Evolutionary conservation across 371 early-diverging fungal species (phyloP), one percentile per base, ranked within the genome.

Genomic region (Mortierella sp.): DNA sequence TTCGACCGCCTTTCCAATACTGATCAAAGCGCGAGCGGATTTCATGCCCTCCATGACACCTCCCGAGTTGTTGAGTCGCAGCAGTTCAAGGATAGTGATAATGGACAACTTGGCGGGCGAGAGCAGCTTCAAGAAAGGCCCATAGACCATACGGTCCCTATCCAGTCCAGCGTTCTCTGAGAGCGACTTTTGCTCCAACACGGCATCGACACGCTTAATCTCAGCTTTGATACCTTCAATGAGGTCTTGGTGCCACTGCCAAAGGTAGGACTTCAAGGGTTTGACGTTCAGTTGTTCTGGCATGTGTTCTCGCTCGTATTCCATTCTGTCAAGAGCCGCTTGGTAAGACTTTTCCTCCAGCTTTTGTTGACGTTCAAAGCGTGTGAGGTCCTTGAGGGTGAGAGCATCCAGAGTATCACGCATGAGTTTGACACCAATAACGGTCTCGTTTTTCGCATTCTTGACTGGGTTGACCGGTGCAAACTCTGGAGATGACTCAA

Each of bases 261-360:
- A 87, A 73, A 94, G 87, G 23, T 89, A 79, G 26, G 73, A 80
- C 68, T 82, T 86, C 24, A 88, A 78, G 3, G 87, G 86, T 18
- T 55, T 66, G 42, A 83, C 78, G 54, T 85, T 89, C 58, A 84
- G 70, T 18, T 79, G 87, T 9, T 85, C 86, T 5, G 81, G 64
- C 50, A 83, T 81, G 16, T 78, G 81, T 50, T 84, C 81, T 38
- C 84, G 73, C 21, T 85, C 82, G 16, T 90, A 82, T n/a, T 90
- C 84, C 65, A 94, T 79, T 50, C 84, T 84, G 49, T 91, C 91
- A 23, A 92, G 72, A 2, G 95, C 94, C 2, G 92, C 89, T 23
- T 90, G 88, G 48, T 92, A 89, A 0, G 96, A 90, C 49, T 91
- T 90, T 54, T 91, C 90, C 80, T 98, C 97, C 8, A 98, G 79